These are phyloP conservation scores for Sesbania bispinosa DNA, from an alignment of 306 rosid species.

Conservation along the genomic window DNA sequence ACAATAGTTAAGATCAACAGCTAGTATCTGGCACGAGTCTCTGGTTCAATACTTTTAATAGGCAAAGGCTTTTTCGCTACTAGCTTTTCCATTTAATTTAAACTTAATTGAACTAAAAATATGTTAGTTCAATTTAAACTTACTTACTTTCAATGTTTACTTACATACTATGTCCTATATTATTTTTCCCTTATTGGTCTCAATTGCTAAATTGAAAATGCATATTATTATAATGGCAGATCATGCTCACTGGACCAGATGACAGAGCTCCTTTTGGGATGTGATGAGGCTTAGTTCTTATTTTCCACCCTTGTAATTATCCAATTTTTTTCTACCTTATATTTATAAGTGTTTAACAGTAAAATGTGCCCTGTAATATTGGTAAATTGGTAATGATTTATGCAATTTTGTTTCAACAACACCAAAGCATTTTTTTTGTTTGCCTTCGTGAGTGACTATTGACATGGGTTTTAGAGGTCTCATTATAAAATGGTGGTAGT, in stretches of 20 bases:
- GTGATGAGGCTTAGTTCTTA: slow-evolving; percentile 29
- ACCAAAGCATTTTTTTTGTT: slow-evolving; percentile 46
- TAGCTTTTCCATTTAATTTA: too few species aligned
- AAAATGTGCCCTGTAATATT: slow-evolving; percentile 36
- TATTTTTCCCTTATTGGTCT: neutral
- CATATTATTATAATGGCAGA: slow-evolving; percentile 54
- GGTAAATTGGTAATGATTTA: slow-evolving; percentile 21
- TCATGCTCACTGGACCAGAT: slow-evolving; percentile 91
- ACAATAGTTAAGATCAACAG: too few species aligned
- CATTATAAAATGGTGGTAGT: slow-evolving; percentile 10
- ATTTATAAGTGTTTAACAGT: slow-evolving; percentile 38
- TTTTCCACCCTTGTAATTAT: slow-evolving; percentile 45
- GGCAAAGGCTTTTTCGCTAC: too few species aligned
- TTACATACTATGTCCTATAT: neutral
- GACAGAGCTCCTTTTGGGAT: slow-evolving; percentile 77
- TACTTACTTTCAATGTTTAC: too few species aligned
- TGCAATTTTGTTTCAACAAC: slow-evolving; percentile 18
- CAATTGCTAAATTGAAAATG: slow-evolving; percentile 21
- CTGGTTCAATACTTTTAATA: too few species aligned
- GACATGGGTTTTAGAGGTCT: slow-evolving; percentile 21
- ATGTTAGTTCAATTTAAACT: too few species aligned
- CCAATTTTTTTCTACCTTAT: slow-evolving; percentile 37
- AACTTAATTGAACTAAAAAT: too few species aligned
- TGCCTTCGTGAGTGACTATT: slow-evolving; percentile 48
- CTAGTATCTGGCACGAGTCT: too few species aligned